Evolutionary conservation across 2,329 filamentous ascomycete species (phyloP), one percentile per base, ranked within the genome.

Genomic region (Fusarium liriodendri): DNA sequence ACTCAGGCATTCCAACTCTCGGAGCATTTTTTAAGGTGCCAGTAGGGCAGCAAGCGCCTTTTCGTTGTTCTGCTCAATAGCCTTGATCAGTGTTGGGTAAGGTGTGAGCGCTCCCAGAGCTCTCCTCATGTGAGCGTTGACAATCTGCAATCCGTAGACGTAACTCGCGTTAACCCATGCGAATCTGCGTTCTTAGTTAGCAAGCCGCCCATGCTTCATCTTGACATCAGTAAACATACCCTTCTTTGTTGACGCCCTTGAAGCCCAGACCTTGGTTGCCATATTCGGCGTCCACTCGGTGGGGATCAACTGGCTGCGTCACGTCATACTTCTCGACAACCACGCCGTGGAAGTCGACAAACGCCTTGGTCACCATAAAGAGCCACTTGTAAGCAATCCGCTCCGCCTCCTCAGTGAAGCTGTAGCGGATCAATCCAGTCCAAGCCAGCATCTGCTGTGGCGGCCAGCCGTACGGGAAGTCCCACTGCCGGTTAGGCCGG

Each of bases 301-400:
- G 97, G 40, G 97, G 95, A 79, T 98, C 95, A 66, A 95, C 91
- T 6, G 93, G 92, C 66, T 94, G 88, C 22, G 96, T 98, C 69
- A 99, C 97, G 83, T 99, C 94, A 85, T 99, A 99, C 86, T 99
- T 99, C 84, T 99, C 97, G 7, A 98, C 97, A 2, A 99, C 96
- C 10, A 98, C 95, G 42, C 97, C 97, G 80, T 98, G 98, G 87
- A 96, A 98, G 82, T 99, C 96, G 70, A 98, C 95, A 85, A 98
- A 98, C 0, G 97, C 95, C 84, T 97, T 98, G 67, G 95, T 98
- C 79, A 98, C 95, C 96, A 98, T 98, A 82, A 95, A 97, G 62
- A 98, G 85, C 97, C 97, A 99, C 83, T 97, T 95, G 84, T 99
- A 99, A 0, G 95, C 94, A 73, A 99, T 85, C 37, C 95, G 89